Evolutionary conservation across 2,329 filamentous ascomycete species (phyloP).

Genomic region (Colletotrichum siamense): DNA sequence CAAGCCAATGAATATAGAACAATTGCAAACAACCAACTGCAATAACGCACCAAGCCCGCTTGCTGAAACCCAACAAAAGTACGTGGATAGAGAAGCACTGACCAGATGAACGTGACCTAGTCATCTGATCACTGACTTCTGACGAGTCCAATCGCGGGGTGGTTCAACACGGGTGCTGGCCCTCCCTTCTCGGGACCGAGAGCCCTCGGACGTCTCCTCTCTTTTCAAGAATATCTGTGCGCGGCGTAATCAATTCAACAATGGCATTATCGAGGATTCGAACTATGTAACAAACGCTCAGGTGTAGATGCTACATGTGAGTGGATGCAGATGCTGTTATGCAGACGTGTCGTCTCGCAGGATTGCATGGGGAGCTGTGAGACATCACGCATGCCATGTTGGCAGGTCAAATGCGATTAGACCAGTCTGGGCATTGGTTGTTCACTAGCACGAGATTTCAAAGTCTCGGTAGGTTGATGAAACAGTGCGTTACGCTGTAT

Average conservation of each 20-base stretch:
- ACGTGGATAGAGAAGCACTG: rapidly evolving
- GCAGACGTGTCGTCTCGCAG: not conserved
- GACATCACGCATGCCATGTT: not conserved
- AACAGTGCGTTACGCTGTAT: not conserved
- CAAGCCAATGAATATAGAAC: no score
- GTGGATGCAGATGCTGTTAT: not conserved
- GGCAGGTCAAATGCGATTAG: not conserved
- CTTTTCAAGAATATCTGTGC: not conserved
- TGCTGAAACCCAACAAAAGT: not conserved
- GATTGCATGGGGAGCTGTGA: not conserved
- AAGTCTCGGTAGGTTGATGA: not conserved
- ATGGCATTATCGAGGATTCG: not conserved
- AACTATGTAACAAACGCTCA: not conserved
- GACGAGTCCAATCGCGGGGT: not conserved
- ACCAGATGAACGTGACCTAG: not conserved
- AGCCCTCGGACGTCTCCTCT: not conserved
- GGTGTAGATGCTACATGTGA: not conserved
- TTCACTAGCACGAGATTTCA: not conserved
- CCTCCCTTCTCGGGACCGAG: not conserved
- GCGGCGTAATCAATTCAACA: not conserved
- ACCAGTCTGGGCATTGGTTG: not conserved
- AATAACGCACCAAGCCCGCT: not conserved
- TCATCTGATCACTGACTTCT: not conserved
- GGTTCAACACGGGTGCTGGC: not conserved
- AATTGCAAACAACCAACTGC: no score